These are phyloP conservation scores for Abortiporus biennis DNA, from an alignment of 1,284 basidiomycete genomes.

Conservation along the genomic window DNA sequence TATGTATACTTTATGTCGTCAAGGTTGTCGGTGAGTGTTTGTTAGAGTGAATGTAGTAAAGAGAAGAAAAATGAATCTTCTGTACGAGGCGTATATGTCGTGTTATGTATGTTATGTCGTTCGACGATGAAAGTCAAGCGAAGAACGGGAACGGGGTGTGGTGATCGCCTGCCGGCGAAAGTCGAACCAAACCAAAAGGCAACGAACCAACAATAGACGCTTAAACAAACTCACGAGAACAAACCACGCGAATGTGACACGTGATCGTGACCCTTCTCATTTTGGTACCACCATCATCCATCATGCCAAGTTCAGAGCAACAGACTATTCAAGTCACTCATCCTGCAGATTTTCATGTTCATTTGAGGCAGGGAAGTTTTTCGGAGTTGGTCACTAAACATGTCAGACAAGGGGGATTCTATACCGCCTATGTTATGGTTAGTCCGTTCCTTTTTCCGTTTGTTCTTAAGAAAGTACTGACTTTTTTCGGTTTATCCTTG, in stretches of 20 bases:
- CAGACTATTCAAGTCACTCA: slow-evolving; percentile 52
- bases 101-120: not conserved
- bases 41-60: too few species aligned
- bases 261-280: slow-evolving; percentile 3
- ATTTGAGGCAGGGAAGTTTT: slow-evolving; percentile 86
- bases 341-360: slow-evolving; percentile 96
- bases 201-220: slow-evolving; percentile 2
- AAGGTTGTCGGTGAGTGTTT: too few species aligned
- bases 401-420: slow-evolving; percentile 85
- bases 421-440: slow-evolving; percentile 96
- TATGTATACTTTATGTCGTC: too few species aligned
- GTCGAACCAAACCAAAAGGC: not conserved
- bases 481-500: too few species aligned
- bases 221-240: too few species aligned
- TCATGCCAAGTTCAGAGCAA: slow-evolving; percentile 17
- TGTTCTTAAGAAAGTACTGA: slow-evolving; percentile 5
- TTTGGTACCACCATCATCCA: too few species aligned
- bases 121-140: not conserved
- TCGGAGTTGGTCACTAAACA: slow-evolving; percentile 87
- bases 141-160: not conserved
- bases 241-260: slow-evolving; percentile 2
- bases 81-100: not conserved
- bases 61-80: too few species aligned
- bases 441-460: slow-evolving; percentile 13
- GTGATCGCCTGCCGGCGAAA: not conserved